A percentile compares a stretch with the other conserved stretches of the same genome.
Conservation (phyloP, 1,139 yeast genomes). For the Scheffersomyces titani region DNA sequence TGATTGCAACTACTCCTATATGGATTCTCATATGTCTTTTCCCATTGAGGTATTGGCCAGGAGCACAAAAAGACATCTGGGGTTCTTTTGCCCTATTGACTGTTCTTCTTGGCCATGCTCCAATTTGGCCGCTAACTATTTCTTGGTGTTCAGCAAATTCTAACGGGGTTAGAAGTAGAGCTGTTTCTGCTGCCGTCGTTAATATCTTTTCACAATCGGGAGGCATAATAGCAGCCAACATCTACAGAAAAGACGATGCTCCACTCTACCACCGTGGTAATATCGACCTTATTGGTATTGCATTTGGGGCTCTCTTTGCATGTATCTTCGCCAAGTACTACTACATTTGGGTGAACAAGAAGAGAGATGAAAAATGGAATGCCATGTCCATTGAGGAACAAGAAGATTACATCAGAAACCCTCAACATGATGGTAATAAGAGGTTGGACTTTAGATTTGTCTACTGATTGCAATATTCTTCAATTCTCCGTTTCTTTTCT, state of each 20-base stretch:
- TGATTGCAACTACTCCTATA: constrained; percentile 15
- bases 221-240: constrained; percentile 18
- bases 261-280: constrained; percentile 31
- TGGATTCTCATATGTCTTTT: constrained; percentile 19
- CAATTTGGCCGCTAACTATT: constrained; percentile 19
- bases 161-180: constrained; percentile 21
- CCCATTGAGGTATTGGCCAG: constrained; percentile 19
- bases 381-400: constrained; percentile 13
- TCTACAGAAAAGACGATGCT: constrained; percentile 27
- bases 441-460: constrained; percentile 18
- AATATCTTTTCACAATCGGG: constrained; percentile 23
- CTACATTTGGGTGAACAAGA: constrained; percentile 14
- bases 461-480: constrained; percentile 5
- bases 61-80: constrained; percentile 20
- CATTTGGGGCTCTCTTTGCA: constrained; percentile 15
- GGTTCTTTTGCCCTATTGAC: constrained; percentile 21
- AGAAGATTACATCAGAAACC: constrained; percentile 9
- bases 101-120: constrained; percentile 18
- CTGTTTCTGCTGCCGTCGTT: constrained; percentile 25
- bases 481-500: not conserved
- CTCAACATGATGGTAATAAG: constrained; percentile 18
- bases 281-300: constrained; percentile 20
- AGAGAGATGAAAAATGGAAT: constrained; percentile 13
- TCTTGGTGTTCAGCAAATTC: constrained; percentile 23
- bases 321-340: constrained; percentile 15